Percentiles rank a stretch among this genome's conserved stretches.
Conservation (phyloP, 2,329 filamentous ascomycete species). For the Diaporthe citriasiana region DNA sequence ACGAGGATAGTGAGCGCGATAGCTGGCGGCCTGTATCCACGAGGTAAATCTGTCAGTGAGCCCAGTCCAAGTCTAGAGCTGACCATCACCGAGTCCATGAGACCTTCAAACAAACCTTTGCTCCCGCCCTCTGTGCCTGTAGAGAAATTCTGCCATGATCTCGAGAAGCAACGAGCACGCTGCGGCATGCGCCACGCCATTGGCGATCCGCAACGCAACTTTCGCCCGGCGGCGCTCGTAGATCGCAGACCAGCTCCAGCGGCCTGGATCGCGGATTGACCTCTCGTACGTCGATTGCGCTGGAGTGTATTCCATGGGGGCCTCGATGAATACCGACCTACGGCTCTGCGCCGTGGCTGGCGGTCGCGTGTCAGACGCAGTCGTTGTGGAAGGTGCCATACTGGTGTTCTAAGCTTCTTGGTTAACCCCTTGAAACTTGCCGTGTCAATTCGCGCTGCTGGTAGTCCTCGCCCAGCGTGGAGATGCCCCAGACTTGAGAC, state of each 20-base stretch:
- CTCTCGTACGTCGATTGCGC: slow-evolving; percentile 47
- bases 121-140: slow-evolving; percentile 7
- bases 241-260: slow-evolving; percentile 12
- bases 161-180: slow-evolving; percentile 44
- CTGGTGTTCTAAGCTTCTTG: not conserved
- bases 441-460: not conserved
- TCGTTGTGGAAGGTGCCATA: slow-evolving; percentile 24
- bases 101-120: slow-evolving; percentile 37
- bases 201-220: slow-evolving; percentile 39
- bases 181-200: slow-evolving; percentile 42
- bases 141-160: slow-evolving; percentile 41
- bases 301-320: slow-evolving; percentile 48
- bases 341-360: slow-evolving; percentile 41
- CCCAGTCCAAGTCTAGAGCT: not conserved
- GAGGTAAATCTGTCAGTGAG: not conserved
- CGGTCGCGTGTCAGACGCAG: not conserved
- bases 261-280: slow-evolving; percentile 35
- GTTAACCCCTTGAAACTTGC: slow-evolving; percentile 18
- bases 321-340: slow-evolving; percentile 48
- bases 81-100: not conserved
- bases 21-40: slow-evolving; percentile 47
- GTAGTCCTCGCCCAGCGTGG: slow-evolving; percentile 14
- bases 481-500: slow-evolving; percentile 16
- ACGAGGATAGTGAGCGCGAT: slow-evolving; percentile 52
- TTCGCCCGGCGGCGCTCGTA: slow-evolving; percentile 7